phyloP scores from a whole-genome alignment of 139 green algal genomes.

The Micractinium conductrix region DNA sequence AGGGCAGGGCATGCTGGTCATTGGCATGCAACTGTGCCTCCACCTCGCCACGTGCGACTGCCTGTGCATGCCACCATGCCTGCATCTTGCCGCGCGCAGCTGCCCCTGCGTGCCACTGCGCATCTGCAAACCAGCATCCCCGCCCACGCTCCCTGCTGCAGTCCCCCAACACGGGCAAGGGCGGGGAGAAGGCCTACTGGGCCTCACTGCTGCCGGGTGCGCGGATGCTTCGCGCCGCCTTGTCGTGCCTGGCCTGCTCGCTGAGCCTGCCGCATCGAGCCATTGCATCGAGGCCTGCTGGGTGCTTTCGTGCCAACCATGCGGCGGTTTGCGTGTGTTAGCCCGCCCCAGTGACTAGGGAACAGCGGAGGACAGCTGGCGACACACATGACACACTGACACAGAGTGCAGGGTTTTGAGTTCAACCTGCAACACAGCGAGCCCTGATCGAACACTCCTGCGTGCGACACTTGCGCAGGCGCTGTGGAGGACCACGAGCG shows the following conservation, averaged over 20 bases:
- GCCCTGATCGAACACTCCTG: background rate
- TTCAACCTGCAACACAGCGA: too few relatives aligned
- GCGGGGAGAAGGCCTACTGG: conserved; percentile 66
- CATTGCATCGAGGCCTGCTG: too few relatives aligned
- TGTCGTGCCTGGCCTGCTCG: too few relatives aligned
- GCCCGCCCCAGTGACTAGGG: too few relatives aligned
- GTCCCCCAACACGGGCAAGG: background rate
- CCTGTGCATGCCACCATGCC: background rate
- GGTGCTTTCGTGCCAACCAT: too few relatives aligned
- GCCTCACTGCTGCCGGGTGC: conserved; percentile 65
- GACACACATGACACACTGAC: too few relatives aligned
- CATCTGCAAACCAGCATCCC: background rate
- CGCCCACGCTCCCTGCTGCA: background rate
- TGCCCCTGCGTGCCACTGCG: background rate
- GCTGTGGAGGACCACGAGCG: conserved; percentile 31
- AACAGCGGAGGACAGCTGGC: too few relatives aligned
- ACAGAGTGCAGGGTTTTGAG: too few relatives aligned
- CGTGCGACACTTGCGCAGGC: background rate
- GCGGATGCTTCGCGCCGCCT: too few relatives aligned
- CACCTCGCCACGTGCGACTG: background rate
- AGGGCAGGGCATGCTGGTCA: too few relatives aligned
- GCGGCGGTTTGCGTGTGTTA: too few relatives aligned
- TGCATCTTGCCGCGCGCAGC: background rate
- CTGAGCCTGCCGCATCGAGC: too few relatives aligned
- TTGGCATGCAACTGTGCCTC: background rate